Evolutionary conservation across 345 rosid genomes (phyloP).

Genomic region (Rhodomyrtus tomentosa): DNA sequence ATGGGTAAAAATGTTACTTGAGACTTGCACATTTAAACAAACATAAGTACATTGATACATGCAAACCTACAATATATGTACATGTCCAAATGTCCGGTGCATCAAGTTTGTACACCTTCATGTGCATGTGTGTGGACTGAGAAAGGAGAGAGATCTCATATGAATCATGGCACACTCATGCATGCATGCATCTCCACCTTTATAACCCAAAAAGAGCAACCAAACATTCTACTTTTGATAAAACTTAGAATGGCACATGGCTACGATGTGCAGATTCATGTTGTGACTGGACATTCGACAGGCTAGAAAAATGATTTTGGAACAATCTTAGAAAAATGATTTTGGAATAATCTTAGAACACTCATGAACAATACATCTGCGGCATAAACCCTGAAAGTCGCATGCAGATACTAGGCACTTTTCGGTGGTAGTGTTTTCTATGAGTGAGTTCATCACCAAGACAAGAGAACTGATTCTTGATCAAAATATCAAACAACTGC

Average conservation of each 20-base stretch:
- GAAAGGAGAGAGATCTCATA: background rate
- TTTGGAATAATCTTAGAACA: background rate
- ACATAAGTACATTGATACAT: background rate
- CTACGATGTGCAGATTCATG: background rate
- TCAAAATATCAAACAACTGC: background rate
- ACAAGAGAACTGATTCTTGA: background rate
- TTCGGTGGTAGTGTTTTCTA: background rate
- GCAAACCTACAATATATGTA: background rate
- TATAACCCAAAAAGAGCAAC: background rate
- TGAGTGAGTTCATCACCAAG: background rate
- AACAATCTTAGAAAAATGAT: background rate
- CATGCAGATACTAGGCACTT: background rate
- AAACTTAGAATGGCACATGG: background rate
- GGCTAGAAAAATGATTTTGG: background rate
- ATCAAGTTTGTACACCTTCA: background rate
- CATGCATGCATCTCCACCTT: background rate
- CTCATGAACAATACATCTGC: background rate
- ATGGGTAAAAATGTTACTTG: background rate
- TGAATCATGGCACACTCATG: background rate
- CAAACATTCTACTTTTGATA: background rate
- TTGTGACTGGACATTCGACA: background rate
- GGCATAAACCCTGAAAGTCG: background rate
- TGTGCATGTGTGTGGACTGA: background rate
- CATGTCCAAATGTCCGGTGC: background rate
- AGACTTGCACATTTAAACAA: background rate